These are phyloP conservation scores for Pichia ethanolica DNA, from an alignment of 805 yeast genomes.

Conservation along the genomic window DNA sequence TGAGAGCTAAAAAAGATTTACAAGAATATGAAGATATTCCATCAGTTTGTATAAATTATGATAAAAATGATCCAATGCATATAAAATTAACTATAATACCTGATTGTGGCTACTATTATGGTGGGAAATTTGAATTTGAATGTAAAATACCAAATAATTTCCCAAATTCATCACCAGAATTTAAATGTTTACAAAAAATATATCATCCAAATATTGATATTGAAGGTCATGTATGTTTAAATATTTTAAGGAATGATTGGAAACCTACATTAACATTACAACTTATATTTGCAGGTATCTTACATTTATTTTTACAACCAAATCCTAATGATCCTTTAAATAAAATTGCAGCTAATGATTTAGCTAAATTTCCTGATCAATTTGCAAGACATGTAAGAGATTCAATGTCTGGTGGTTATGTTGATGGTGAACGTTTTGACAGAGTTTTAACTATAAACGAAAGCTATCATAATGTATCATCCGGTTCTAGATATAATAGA, in stretches of 20 bases:
- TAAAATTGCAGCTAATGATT: conserved; percentile 71
- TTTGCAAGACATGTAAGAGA: conserved; percentile 52
- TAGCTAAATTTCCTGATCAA: conserved; percentile 35
- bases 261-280: conserved; percentile 83
- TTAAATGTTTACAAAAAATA: conserved; percentile 59
- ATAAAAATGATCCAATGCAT: conserved; percentile 51
- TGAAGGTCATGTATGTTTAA: conserved; percentile 86
- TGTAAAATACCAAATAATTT: conserved; percentile 61
- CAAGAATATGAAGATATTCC: conserved; percentile 54
- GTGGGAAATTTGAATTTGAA: conserved; percentile 66
- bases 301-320: conserved; percentile 82
- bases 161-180: conserved; percentile 92
- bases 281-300: conserved; percentile 74
- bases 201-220: conserved; percentile 92
- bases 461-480: neutral
- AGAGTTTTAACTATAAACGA: conserved; percentile 32
- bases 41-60: conserved; percentile 31
- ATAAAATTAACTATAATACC: conserved; percentile 56
- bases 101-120: conserved; percentile 61
- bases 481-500: neutral
- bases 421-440: conserved; percentile 57
- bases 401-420: conserved; percentile 68
- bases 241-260: conserved; percentile 93
- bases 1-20: conserved; percentile 69
- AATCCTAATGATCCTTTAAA: conserved; percentile 90